Conservation (phyloP, 1,284 basidiomycete genomes). For the Psilocybe mexicana region DNA sequence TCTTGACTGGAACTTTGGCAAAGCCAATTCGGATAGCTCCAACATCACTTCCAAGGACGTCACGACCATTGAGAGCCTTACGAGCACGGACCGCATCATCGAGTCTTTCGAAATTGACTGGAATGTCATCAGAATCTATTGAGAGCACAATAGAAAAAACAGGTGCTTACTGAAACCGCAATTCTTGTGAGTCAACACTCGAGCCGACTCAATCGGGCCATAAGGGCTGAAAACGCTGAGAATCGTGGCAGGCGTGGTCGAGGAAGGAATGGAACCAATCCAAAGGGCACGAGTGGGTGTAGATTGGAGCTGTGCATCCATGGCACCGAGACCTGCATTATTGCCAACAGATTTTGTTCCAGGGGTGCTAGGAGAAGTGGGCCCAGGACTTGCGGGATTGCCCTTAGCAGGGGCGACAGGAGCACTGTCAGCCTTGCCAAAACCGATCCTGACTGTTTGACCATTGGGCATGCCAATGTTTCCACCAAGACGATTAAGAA, state of each 20-base stretch:
- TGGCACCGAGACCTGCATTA: conserved; percentile 55
- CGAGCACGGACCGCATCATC: conserved; percentile 95
- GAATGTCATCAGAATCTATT: conserved; percentile 10
- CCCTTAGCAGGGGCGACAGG: conserved; percentile 85
- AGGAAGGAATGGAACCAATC: conserved; percentile 94
- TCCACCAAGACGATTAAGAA: conserved; percentile 90
- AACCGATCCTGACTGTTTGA: conserved; percentile 94
- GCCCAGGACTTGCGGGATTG: conserved; percentile 58
- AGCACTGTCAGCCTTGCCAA: conserved; percentile 94
- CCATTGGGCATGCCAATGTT: conserved; percentile 93
- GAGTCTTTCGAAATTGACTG: conserved; percentile 95
- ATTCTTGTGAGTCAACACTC: conserved; percentile 96
- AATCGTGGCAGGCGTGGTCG: conserved; percentile 90
- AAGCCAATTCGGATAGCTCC: conserved; percentile 96
- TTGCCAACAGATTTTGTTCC: conserved; percentile 48
- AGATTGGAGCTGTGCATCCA: conserved; percentile 82
- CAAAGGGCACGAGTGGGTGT: conserved; percentile 92
- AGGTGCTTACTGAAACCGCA: conserved; percentile 83
- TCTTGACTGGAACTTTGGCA: conserved; percentile 92
- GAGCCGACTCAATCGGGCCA: conserved; percentile 94
- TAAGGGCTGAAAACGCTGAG: conserved; percentile 94
- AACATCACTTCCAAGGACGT: conserved; percentile 93
- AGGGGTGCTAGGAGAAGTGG: conserved; percentile 60
- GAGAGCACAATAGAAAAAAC: neutral
- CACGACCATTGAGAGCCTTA: conserved; percentile 92